phyloP scores from a whole-genome alignment of 148 eudicot genomes.

The Fagopyrum esculentum region DNA sequence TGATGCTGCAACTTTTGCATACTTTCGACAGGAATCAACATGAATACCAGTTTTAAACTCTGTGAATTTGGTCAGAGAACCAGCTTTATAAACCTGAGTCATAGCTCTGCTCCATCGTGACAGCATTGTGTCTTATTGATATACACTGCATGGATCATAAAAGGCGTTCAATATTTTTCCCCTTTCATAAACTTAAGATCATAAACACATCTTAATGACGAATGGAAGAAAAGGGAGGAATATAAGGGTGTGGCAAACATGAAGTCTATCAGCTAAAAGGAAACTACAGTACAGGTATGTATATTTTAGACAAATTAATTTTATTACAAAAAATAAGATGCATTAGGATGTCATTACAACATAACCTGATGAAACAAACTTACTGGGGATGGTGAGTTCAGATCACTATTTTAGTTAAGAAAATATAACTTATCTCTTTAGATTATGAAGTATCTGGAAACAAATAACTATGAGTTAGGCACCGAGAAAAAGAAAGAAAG shows the following conservation, averaged over 20 bases:
- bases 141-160: background rate
- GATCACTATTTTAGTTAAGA: too few species aligned
- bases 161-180: background rate
- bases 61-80: conserved; percentile 18
- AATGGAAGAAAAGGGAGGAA: background rate
- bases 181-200: background rate
- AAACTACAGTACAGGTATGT: background rate
- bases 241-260: background rate
- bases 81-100: conserved; percentile 29
- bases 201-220: background rate
- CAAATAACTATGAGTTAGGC: too few species aligned
- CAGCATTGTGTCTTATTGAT: conserved; percentile 28
- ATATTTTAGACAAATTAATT: too few species aligned
- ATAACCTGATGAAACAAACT: too few species aligned
- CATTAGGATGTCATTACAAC: too few species aligned
- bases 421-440: too few species aligned
- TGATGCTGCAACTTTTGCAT: conserved; percentile 39
- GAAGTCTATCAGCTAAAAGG: background rate
- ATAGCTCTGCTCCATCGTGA: conserved; percentile 49
- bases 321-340: too few species aligned
- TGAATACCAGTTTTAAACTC: conserved; percentile 20
- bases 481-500: too few species aligned
- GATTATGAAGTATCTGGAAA: too few species aligned
- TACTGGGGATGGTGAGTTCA: too few species aligned
- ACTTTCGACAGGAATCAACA: conserved; percentile 23